Percentiles rank a stretch among this genome's conserved stretches.
Evolutionary conservation across 371 early-diverging fungal species (phyloP).

Genomic region (Amoeboaphelidium protococcarum): DNA sequence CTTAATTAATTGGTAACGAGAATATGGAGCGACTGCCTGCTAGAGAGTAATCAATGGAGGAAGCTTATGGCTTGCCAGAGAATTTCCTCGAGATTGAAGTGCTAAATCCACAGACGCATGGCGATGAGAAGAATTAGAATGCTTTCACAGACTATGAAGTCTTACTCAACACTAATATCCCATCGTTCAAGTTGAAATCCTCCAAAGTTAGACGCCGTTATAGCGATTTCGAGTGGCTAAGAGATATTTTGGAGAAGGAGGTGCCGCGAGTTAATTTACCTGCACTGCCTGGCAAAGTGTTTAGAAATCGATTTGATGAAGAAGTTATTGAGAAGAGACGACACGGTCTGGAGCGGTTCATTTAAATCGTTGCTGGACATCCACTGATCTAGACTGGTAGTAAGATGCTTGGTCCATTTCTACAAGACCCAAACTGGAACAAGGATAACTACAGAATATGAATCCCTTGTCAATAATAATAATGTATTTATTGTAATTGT

Average conservation of each 20-base stretch:
- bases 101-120: not conserved
- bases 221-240: constrained; percentile 93
- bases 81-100: constrained; percentile 53
- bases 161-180: constrained; percentile 65
- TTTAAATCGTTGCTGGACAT: constrained; percentile 88
- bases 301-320: constrained; percentile 75
- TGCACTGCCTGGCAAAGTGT: constrained; percentile 82
- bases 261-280: constrained; percentile 73
- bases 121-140: constrained; percentile 16
- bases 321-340: constrained; percentile 79
- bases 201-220: constrained; percentile 74
- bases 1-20: too few species aligned
- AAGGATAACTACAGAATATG: constrained; percentile 44
- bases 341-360: constrained; percentile 69
- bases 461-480: too few species aligned
- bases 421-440: constrained; percentile 68
- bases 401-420: constrained; percentile 73
- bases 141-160: constrained; percentile 85
- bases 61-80: constrained; percentile 77
- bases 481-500: too few species aligned
- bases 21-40: too few species aligned
- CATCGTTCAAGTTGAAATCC: constrained; percentile 65
- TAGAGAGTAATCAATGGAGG: too few species aligned
- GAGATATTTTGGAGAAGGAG: constrained; percentile 74
- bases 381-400: constrained; percentile 90